phyloP scores from a whole-genome alignment of 257 asterid genomes.

The Handroanthus guayacan region DNA sequence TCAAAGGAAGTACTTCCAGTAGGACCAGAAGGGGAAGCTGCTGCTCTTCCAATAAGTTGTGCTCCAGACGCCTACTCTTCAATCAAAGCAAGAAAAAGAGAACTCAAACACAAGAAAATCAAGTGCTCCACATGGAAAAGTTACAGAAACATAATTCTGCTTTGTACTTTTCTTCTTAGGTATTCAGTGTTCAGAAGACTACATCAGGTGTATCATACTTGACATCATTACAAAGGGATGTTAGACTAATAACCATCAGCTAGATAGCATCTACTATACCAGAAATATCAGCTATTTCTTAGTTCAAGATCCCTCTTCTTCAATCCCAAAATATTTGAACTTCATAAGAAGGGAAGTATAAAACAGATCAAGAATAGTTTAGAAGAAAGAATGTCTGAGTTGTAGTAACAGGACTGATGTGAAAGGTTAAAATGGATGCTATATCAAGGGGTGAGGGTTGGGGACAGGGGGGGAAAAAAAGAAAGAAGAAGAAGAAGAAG shows the following conservation, averaged over 20 bases:
- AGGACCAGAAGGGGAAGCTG: constrained; percentile 87
- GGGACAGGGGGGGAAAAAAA: too few relatives aligned
- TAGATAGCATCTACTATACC: too few relatives aligned
- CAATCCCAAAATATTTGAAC: constrained; percentile 1
- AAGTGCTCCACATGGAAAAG: constrained; percentile 25
- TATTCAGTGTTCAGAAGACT: constrained; percentile 23
- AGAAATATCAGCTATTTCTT: too few relatives aligned
- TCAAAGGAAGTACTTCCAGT: constrained; percentile 73
- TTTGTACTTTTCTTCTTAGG: background rate
- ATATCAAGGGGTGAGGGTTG: background rate
- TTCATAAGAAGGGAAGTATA: constrained; percentile 3
- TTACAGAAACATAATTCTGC: constrained; percentile 15
- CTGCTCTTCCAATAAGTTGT: constrained; percentile 78
- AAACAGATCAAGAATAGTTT: background rate
- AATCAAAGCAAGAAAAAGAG: constrained; percentile 31
- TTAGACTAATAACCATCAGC: constrained; percentile 6
- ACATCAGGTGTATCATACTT: constrained; percentile 11
- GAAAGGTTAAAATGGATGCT: constrained; percentile 9
- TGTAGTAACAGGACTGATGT: background rate
- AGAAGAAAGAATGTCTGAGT: constrained; percentile 7
- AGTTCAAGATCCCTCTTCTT: background rate
- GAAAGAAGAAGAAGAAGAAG: background rate
- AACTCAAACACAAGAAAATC: constrained; percentile 4
- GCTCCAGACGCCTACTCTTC: constrained; percentile 74
- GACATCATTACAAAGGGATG: constrained; percentile 8